These are phyloP conservation scores for Aphanomyces euteiches DNA, from an alignment of 352 stramenopile genomes.

Conservation along the genomic window DNA sequence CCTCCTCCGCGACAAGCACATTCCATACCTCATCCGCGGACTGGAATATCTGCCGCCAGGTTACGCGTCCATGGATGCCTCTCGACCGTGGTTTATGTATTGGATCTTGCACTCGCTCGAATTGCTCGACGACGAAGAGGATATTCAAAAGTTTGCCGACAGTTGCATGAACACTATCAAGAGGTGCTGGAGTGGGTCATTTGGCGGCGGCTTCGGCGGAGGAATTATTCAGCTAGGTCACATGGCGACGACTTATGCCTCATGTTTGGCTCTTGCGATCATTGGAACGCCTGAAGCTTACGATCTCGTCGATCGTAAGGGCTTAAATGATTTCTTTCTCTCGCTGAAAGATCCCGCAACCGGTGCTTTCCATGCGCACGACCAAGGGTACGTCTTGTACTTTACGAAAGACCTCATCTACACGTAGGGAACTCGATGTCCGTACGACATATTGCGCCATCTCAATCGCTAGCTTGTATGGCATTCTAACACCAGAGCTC, in stretches of 20 bases:
- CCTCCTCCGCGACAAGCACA: constrained; percentile 85
- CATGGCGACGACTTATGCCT: constrained; percentile 93
- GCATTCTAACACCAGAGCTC: constrained; percentile 89
- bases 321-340: constrained; percentile 88
- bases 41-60: constrained; percentile 62
- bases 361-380: constrained; percentile 95
- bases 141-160: constrained; percentile 22
- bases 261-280: constrained; percentile 90
- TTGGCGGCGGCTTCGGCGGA: constrained; percentile 91
- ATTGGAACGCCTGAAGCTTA: constrained; percentile 83
- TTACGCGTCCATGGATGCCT: constrained; percentile 91
- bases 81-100: constrained; percentile 97
- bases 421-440: constrained; percentile 90
- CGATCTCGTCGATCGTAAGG: constrained; percentile 69
- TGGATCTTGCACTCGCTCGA: constrained; percentile 96
- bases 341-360: constrained; percentile 72
- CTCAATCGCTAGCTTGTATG: constrained; percentile 89
- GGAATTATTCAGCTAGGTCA: constrained; percentile 86
- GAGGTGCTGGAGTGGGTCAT: constrained; percentile 50
- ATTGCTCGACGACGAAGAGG: constrained; percentile 82
- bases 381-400: constrained; percentile 74
- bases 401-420: not conserved
- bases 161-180: constrained; percentile 45
- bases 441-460: constrained; percentile 97
- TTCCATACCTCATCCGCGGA: constrained; percentile 65